phyloP scores from a whole-genome alignment of 768 basidiomycete species.

The Hericium rajendrae region DNA sequence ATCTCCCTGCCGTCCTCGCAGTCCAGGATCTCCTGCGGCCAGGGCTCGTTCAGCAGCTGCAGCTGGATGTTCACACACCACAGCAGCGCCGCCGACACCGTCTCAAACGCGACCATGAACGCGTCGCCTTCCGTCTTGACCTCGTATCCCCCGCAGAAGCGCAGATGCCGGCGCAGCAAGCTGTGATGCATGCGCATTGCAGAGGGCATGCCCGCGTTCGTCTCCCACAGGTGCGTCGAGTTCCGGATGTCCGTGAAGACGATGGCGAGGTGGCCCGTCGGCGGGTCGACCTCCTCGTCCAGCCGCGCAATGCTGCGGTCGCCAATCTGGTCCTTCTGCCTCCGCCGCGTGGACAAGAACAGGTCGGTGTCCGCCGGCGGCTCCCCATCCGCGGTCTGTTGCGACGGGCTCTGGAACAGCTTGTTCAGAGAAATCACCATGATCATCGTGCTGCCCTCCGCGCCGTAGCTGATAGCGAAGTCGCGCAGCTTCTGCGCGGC shows the following conservation, averaged over 20 bases:
- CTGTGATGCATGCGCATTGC: slow-evolving; percentile 88
- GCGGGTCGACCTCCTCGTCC: slow-evolving; percentile 72
- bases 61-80: slow-evolving; percentile 86
- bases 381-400: slow-evolving; percentile 35
- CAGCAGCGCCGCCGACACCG: slow-evolving; percentile 74
- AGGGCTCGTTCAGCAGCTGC: slow-evolving; percentile 68
- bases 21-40: slow-evolving; percentile 92
- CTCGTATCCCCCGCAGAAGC: slow-evolving; percentile 92
- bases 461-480: slow-evolving; percentile 94
- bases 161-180: slow-evolving; percentile 74
- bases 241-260: slow-evolving; percentile 98
- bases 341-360: slow-evolving; percentile 21
- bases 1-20: slow-evolving; percentile 84
- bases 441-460: slow-evolving; percentile 90
- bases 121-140: slow-evolving; percentile 99
- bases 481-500: slow-evolving; percentile 96
- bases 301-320: slow-evolving; percentile 57
- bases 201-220: slow-evolving; percentile 86
- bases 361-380: slow-evolving; percentile 33
- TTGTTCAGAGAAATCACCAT: slow-evolving; percentile 89
- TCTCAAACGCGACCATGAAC: slow-evolving; percentile 98
- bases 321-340: slow-evolving; percentile 38
- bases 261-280: slow-evolving; percentile 79
- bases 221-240: slow-evolving; percentile 95
- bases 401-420: slow-evolving; percentile 47